A percentile compares a stretch with the other conserved stretches of the same genome.
phyloP scores from a whole-genome alignment of 2,329 filamentous ascomycete genomes.

The Pseudogymnoascus sp. region DNA sequence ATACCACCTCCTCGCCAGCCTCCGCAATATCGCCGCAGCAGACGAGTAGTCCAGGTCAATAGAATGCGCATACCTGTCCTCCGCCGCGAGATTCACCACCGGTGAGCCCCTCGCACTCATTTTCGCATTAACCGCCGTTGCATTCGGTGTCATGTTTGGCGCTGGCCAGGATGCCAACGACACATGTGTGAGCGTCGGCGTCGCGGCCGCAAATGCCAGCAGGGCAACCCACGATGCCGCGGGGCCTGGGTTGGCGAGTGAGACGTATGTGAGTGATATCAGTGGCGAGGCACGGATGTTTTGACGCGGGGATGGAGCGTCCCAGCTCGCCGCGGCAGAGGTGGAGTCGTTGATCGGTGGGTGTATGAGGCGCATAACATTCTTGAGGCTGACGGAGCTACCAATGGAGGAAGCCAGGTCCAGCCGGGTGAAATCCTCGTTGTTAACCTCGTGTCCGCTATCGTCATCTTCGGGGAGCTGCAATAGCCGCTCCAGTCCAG shows the following conservation, averaged over 20 bases:
- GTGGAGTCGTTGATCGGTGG: background rate
- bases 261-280: slow-evolving; percentile 53
- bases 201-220: slow-evolving; percentile 43
- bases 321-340: slow-evolving; percentile 19
- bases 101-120: slow-evolving; percentile 37
- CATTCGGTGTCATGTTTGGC: slow-evolving; percentile 49
- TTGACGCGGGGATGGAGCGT: slow-evolving; percentile 16
- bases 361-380: slow-evolving; percentile 44
- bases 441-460: slow-evolving; percentile 23
- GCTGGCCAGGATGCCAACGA: slow-evolving; percentile 56
- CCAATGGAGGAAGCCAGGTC: slow-evolving; percentile 48
- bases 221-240: slow-evolving; percentile 51
- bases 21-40: slow-evolving; percentile 46
- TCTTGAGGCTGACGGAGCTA: slow-evolving; percentile 42
- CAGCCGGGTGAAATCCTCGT: slow-evolving; percentile 42
- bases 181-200: slow-evolving; percentile 50
- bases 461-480: slow-evolving; percentile 28
- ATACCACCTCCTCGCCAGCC: slow-evolving; percentile 47
- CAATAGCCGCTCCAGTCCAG: slow-evolving; percentile 44
- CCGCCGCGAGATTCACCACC: slow-evolving; percentile 44
- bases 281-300: slow-evolving; percentile 26
- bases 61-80: slow-evolving; percentile 48
- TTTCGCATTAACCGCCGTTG: slow-evolving; percentile 35
- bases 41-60: slow-evolving; percentile 54
- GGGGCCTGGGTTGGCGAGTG: slow-evolving; percentile 37